Evolutionary conservation across 305 asterid species (phyloP), one percentile per base, ranked within the genome.

Genomic region (Solanum hybrid): DNA sequence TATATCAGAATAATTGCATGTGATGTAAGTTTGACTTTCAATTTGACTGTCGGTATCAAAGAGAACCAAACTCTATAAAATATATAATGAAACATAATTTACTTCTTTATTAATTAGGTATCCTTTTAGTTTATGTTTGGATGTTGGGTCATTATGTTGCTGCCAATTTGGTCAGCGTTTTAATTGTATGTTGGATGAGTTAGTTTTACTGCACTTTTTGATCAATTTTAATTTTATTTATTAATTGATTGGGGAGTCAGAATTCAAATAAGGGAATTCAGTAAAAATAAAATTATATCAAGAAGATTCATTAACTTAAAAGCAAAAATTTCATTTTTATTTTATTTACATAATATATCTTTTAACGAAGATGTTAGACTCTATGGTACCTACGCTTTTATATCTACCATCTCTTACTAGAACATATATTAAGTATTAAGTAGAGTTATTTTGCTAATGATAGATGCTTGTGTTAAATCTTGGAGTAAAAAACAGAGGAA

Each of bases 401-500:
- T 42, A 42, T 4, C 17, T 42, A 14, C 56, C 14, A 42, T 42
- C 56, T 42, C 16, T 42, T 5, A 42, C 56, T 42, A 12, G 56
- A 14, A 42, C 56, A 4, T 2, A 42, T 12, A 42, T 42, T 42
- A 11, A 40, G 51, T 40, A 40, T 40, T 40, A 40, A 40, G 51
- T 11, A 40, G 16, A 40, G 99, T 87, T 96, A 96, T 95, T 38
- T 95, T 36, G 86, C 97, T 38, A 78, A 94, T 38, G 31, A 80
- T 1, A 94, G 92, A 56, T 94, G 81, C 51, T 1, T 95, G 38
- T 95, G 98, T 91, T 97, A 97, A 98, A 95, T 92, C 87, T 14
- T 95, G 94, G 98, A 96, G 92, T 93, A 95, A 11, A 95, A 96
- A 85, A 94, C 95, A 0, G 98, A 95, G 89, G 93, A 92, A 64